Evolutionary conservation across 306 rosid species (phyloP).

Genomic region (Glycine latifolia): DNA sequence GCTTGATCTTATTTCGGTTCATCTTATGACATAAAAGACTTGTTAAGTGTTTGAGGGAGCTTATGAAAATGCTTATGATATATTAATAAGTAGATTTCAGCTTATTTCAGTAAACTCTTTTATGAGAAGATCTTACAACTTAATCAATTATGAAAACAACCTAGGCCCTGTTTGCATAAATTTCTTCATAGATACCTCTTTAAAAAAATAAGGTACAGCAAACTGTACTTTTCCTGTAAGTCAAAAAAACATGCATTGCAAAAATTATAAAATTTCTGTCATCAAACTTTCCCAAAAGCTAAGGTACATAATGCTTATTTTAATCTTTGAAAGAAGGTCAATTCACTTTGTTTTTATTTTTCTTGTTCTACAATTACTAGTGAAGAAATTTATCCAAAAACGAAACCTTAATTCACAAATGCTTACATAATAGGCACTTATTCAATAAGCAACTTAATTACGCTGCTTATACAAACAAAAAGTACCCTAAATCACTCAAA

Average conservation of each 20-base stretch:
- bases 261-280: background rate
- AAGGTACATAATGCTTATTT: background rate
- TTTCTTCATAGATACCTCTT: background rate
- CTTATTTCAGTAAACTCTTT: background rate
- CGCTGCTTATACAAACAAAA: background rate
- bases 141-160: background rate
- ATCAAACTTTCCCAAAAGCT: background rate
- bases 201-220: too few relatives aligned
- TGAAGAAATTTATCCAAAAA: too few relatives aligned
- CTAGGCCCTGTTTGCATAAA: background rate
- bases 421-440: too few relatives aligned
- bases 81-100: background rate
- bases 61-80: background rate
- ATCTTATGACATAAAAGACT: background rate
- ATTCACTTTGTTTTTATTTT: background rate
- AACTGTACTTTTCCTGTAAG: too few relatives aligned
- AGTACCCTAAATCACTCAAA: background rate
- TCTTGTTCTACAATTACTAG: too few relatives aligned
- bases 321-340: background rate
- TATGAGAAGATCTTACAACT: background rate
- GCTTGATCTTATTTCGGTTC: background rate
- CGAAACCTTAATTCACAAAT: too few relatives aligned
- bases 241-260: too few relatives aligned
- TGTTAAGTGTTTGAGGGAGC: background rate
- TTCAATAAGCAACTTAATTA: background rate